A percentile compares a stretch with the other conserved stretches of the same genome.
These are phyloP conservation scores for Lecanicillium sp. DNA, from an alignment of 2,329 filamentous ascomycete genomes.

Conservation along the genomic window DNA sequence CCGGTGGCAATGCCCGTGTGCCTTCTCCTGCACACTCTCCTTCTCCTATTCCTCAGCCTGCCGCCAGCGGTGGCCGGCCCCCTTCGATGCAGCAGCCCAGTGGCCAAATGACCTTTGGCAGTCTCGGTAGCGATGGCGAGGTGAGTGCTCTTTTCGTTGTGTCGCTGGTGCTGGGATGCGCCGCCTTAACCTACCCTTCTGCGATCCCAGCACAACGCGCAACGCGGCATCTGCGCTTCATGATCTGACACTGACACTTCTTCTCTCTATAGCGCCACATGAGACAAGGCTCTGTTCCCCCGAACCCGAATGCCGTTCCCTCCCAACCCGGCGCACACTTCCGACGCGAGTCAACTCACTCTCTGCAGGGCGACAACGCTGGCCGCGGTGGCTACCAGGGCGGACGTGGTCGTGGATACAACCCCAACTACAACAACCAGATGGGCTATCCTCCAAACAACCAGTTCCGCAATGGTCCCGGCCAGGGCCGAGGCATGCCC, in stretches of 20 bases:
- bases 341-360: conserved; percentile 81
- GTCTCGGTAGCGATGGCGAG: conserved; percentile 71
- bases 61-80: conserved; percentile 76
- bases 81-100: conserved; percentile 67
- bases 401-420: conserved; percentile 43
- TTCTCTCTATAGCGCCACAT: conserved; percentile 51
- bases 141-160: conserved; percentile 44
- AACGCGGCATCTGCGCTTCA: too few relatives aligned
- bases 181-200: too few relatives aligned
- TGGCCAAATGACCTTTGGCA: conserved; percentile 70
- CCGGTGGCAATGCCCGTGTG: conserved; percentile 59
- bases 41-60: conserved; percentile 85
- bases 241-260: conserved; percentile 12
- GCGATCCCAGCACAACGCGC: too few relatives aligned
- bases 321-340: conserved; percentile 64
- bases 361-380: conserved; percentile 47
- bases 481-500: conserved; percentile 46
- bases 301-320: conserved; percentile 52
- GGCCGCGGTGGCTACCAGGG: conserved; percentile 49
- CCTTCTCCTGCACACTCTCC: conserved; percentile 83
- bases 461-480: conserved; percentile 32
- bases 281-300: conserved; percentile 57
- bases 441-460: conserved; percentile 36
- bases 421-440: conserved; percentile 40
- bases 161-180: too few relatives aligned